Evolutionary conservation across 495 filamentous ascomycete genomes (phyloP).

Genomic region (Sporormia fimetaria): DNA sequence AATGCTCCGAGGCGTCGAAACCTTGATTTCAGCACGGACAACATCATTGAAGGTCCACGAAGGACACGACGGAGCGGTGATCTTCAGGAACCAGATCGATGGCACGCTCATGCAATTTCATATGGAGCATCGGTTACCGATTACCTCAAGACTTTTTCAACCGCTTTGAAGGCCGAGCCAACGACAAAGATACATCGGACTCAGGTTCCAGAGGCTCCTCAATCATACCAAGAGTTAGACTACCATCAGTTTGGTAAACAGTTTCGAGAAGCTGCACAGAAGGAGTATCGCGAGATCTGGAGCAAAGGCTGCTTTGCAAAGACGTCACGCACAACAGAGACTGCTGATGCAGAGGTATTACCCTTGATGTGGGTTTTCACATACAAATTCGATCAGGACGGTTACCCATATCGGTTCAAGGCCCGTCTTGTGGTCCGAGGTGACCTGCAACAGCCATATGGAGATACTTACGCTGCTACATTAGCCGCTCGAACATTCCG

Average conservation of each 20-base stretch:
- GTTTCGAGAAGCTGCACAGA: slow-evolving; percentile 1
- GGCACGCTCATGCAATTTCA: neutral
- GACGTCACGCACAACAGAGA: neutral
- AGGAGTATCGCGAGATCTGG: neutral
- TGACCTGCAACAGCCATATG: slow-evolving; percentile 19
- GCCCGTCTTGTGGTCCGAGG: slow-evolving; percentile 28
- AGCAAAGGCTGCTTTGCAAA: slow-evolving; percentile 6
- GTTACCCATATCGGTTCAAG: slow-evolving; percentile 27
- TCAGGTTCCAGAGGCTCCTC: neutral
- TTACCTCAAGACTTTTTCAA: neutral
- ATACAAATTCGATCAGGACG: slow-evolving; percentile 5
- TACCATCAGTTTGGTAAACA: neutral
- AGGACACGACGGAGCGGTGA: neutral
- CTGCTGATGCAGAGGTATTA: slow-evolving; percentile 2
- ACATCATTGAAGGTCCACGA: no score
- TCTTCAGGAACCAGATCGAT: neutral
- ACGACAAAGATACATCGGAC: neutral
- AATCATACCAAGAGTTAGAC: neutral
- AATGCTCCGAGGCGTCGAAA: neutral
- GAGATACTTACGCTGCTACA: neutral
- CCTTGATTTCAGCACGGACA: no score
- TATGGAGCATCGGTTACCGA: neutral
- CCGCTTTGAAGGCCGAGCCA: neutral
- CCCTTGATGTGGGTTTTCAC: slow-evolving; percentile 3
- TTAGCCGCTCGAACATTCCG: neutral